Evolutionary conservation across 345 rosid species (phyloP).

Genomic region (Eutrema japonicum): DNA sequence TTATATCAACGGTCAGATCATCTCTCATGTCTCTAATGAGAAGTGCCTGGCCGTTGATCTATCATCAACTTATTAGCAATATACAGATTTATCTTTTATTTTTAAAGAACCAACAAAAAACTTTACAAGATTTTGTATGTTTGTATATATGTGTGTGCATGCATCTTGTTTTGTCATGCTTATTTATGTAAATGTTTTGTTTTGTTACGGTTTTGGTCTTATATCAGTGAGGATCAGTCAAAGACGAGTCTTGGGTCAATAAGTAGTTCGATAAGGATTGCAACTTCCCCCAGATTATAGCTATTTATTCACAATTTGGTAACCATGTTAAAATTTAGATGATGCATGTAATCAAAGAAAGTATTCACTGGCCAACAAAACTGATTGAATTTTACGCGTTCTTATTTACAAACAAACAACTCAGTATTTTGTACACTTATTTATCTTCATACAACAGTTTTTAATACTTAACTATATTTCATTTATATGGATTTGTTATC

Average conservation of each 20-base stretch:
- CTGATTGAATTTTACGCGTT: background rate
- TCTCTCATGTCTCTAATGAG: background rate
- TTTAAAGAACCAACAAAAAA: slow-evolving; percentile 11
- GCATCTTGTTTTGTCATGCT: slow-evolving; percentile 41
- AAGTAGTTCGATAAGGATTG: slow-evolving; percentile 31
- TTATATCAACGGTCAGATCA: slow-evolving; percentile 15
- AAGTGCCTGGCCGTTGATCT: slow-evolving; percentile 43
- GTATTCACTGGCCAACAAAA: background rate
- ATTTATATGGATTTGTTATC: background rate
- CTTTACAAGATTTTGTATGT: slow-evolving; percentile 31
- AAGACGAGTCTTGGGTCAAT: slow-evolving; percentile 33
- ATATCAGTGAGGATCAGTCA: slow-evolving; percentile 25
- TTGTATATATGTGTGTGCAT: slow-evolving; percentile 34
- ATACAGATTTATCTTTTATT: background rate
- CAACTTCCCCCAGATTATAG: slow-evolving; percentile 37
- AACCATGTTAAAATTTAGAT: slow-evolving; percentile 1
- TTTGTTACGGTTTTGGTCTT: slow-evolving; percentile 22
- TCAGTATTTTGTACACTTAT: background rate
- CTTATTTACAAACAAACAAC: background rate
- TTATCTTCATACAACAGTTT: background rate
- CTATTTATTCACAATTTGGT: slow-evolving; percentile 41
- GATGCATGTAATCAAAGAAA: slow-evolving; percentile 27
- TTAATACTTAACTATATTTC: background rate
- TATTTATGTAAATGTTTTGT: slow-evolving; percentile 41
- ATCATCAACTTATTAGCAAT: slow-evolving; percentile 8